These are phyloP conservation scores for Rhodotorula paludigena DNA, from an alignment of 768 basidiomycete species.

Conservation along the genomic window DNA sequence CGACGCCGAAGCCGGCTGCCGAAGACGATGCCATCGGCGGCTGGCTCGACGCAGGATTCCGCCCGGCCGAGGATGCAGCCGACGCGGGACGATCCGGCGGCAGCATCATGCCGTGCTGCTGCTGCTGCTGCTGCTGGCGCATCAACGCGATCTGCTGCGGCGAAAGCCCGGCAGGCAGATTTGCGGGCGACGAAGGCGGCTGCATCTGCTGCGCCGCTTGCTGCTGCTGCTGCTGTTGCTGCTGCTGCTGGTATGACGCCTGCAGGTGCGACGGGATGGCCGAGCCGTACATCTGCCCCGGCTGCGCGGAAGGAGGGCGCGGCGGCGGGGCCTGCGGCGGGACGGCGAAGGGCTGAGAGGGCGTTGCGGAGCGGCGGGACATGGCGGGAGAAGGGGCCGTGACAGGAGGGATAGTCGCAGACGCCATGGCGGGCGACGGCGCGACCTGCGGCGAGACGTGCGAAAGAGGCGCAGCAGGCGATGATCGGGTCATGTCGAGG, in stretches of 20 bases:
- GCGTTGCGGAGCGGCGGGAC: neutral
- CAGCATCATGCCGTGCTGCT: neutral
- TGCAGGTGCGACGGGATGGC: conserved; percentile 32
- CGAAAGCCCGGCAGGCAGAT: no score
- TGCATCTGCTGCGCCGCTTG: neutral
- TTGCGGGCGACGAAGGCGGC: no score
- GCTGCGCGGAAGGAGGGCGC: conserved; percentile 23
- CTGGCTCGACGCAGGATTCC: no score
- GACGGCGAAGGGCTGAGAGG: conserved; percentile 11
- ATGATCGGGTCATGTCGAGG: no score
- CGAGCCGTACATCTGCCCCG: conserved; percentile 14
- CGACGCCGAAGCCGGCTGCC: no score
- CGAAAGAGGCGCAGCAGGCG: no score
- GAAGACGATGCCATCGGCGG: no score
- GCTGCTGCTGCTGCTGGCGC: conserved; percentile 22
- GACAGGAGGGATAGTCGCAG: no score
- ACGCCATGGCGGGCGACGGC: no score
- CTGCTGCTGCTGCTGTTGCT: conserved; percentile 19
- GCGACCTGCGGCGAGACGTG: no score
- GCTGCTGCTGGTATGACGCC: conserved; percentile 17
- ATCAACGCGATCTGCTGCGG: conserved; percentile 21
- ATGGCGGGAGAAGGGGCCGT: no score
- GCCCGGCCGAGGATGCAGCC: neutral
- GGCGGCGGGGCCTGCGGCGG: conserved; percentile 36
- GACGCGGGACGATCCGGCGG: neutral